A percentile compares a stretch with the other conserved stretches of the same genome.
Conservation (phyloP, 306 rosid species). For the Cicer cuneatum region DNA sequence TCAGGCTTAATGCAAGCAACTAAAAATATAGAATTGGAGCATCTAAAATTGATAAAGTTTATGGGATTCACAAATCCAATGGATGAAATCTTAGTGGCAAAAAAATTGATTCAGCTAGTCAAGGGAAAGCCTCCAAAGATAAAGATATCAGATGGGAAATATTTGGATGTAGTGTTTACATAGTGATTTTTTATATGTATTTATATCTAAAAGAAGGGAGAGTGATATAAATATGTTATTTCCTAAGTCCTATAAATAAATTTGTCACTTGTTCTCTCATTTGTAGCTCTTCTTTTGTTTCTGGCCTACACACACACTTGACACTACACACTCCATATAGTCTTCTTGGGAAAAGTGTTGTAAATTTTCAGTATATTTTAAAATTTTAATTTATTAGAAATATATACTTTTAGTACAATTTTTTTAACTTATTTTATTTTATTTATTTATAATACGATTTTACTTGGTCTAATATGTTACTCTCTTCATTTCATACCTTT, state of each 20-base stretch:
- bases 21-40: constrained; percentile 43
- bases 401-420: too few relatives aligned
- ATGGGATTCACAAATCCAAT: constrained; percentile 54
- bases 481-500: too few relatives aligned
- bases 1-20: constrained; percentile 36
- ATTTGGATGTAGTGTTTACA: constrained; percentile 38
- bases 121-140: constrained; percentile 47
- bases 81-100: constrained; percentile 49
- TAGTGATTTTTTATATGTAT: not conserved
- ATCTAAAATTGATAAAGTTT: constrained; percentile 56
- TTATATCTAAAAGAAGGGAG: constrained; percentile 2
- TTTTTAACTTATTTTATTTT: too few relatives aligned
- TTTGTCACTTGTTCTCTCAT: not conserved
- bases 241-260: constrained; percentile 26
- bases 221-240: not conserved
- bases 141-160: constrained; percentile 50
- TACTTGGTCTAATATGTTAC: too few relatives aligned
- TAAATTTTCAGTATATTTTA: too few relatives aligned
- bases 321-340: not conserved
- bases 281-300: constrained; percentile 8
- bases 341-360: not conserved
- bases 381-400: too few relatives aligned
- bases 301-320: not conserved
- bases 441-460: too few relatives aligned
- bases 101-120: constrained; percentile 40